These are phyloP conservation scores for Lepidium didymum DNA, from an alignment of 345 rosid species.

Conservation along the genomic window DNA sequence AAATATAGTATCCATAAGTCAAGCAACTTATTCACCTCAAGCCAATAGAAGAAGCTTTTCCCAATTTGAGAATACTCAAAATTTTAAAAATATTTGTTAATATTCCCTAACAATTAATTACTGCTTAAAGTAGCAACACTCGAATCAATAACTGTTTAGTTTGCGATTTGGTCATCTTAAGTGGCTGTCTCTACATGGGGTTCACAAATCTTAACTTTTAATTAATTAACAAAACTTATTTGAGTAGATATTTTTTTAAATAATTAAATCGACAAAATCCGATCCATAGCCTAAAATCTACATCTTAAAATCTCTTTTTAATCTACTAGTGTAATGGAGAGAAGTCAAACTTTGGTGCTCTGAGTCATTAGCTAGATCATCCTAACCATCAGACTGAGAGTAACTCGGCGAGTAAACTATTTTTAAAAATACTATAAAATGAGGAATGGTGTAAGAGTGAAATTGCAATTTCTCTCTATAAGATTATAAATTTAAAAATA, in stretches of 20 bases:
- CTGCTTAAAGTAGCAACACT: background rate
- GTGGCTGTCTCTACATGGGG: conserved; percentile 21
- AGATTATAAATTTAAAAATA: background rate
- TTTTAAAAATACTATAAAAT: background rate
- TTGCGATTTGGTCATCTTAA: conserved; percentile 12
- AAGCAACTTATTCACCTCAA: background rate
- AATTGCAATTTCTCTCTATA: background rate
- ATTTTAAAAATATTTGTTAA: background rate
- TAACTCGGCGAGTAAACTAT: no score
- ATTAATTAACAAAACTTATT: conserved; percentile 11
- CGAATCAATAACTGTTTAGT: conserved; percentile 8
- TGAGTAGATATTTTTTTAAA: no score
- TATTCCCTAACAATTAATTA: background rate
- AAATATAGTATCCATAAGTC: background rate
- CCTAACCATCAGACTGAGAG: no score
- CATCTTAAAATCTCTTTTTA: no score
- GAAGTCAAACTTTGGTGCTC: no score
- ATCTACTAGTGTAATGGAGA: no score
- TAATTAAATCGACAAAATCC: no score
- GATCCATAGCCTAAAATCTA: no score
- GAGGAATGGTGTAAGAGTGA: background rate
- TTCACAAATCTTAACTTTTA: conserved; percentile 7
- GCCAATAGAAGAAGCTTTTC: background rate
- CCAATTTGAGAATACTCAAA: background rate
- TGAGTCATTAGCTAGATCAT: no score